phyloP scores from a whole-genome alignment of 2,329 filamentous ascomycete genomes.

The Neurospora crassa region DNA sequence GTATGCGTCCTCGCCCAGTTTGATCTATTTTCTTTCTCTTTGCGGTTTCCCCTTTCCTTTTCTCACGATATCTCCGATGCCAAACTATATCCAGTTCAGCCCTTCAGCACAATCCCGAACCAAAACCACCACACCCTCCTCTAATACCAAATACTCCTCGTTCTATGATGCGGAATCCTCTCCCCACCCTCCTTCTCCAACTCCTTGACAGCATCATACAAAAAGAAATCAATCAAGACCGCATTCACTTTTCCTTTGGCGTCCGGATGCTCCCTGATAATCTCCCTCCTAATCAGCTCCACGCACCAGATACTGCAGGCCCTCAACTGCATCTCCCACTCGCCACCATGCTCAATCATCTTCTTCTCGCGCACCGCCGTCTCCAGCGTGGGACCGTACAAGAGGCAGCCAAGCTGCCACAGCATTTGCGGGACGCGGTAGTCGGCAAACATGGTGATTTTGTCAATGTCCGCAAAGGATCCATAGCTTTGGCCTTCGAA shows the following conservation, averaged over 20 bases:
- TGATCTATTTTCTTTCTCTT: background rate
- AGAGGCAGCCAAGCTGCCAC: conserved; percentile 69
- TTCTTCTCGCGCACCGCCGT: conserved; percentile 56
- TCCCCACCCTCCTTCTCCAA: conserved; percentile 55
- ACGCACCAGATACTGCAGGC: conserved; percentile 95
- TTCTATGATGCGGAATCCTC: conserved; percentile 73
- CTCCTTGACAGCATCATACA: conserved; percentile 92
- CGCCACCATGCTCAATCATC: conserved; percentile 59
- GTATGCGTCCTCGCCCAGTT: background rate
- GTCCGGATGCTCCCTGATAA: conserved; percentile 61
- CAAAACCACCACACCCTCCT: background rate
- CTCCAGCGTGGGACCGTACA: conserved; percentile 74
- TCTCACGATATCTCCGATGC: no score
- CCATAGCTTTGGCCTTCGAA: conserved; percentile 77
- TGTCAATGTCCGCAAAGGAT: conserved; percentile 80
- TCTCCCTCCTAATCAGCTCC: conserved; percentile 77
- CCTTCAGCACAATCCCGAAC: no score
- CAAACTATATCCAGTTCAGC: background rate
- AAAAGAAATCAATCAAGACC: conserved; percentile 91
- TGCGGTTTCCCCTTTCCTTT: no score
- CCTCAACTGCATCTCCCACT: conserved; percentile 80
- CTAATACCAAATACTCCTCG: conserved; percentile 91
- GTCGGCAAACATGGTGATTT: conserved; percentile 97
- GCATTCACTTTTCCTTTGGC: conserved; percentile 65
- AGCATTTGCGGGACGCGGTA: conserved; percentile 95